Evolutionary conservation across 768 basidiomycete species (phyloP), one percentile per base, ranked within the genome.

Genomic region (Boletus rufocinnamomeus): DNA sequence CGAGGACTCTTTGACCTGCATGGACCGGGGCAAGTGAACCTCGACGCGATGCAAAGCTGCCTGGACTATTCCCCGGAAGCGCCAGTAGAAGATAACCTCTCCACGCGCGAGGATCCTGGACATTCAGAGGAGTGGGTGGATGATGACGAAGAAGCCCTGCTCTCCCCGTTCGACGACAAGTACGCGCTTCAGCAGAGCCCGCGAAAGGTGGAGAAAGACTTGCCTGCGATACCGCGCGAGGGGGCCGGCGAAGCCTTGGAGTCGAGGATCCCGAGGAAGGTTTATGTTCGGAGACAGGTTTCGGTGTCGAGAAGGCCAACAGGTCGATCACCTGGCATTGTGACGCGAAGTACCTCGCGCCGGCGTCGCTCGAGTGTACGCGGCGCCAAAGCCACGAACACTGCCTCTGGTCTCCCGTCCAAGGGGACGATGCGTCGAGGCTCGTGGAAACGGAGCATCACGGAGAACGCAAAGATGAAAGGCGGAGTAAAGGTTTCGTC

Each of bases 1-100:
- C 70, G 63, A 16, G 72, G 72, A 11, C 66, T 72, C 53, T 73
- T 72, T 40, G 72, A 72, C 46, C 34, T 70, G 10, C 68, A 30
- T 17, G 70, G 70, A 21, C 70, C 70, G 2, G 66, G 72, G 4
- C 60, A 61, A 25, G 52, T 47, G 25, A 72, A 72, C 51, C 32
- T 57, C 34, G 59, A 72, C 44, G 48, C 60, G 8, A 57, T 50
- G 9, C 72, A 72, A 37, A 73, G 49, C n/a, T 56, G 62, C 25
- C 35, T 63, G 3, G 70, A 72, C 21, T 72, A 68, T 43, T 70
- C 66, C 25, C 60, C 66, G 5, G 64, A 63, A 32, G n/a, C 34
- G 11, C 40, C n/a, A 0, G n/a, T 14, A 10, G 46, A 56, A 23
- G 60, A 48, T 2, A 43, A 56, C 44, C 14, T 59, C 14, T 61